A percentile compares a stretch with the other conserved stretches of the same genome.
phyloP scores from a whole-genome alignment of 106 monocot species.

The Triglochin maritima region DNA sequence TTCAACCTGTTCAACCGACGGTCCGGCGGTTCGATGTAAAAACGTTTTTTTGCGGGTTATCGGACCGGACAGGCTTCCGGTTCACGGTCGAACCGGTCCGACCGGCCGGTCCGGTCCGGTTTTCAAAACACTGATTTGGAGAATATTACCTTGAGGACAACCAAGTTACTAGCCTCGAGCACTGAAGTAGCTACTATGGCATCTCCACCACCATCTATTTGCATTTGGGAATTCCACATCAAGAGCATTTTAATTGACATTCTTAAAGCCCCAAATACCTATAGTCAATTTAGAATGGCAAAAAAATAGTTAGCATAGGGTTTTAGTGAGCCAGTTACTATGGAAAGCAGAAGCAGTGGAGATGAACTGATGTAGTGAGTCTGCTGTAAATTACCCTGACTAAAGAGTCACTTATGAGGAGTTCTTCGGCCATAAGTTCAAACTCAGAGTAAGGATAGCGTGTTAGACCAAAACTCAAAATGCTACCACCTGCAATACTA shows the following conservation, averaged over 20 bases:
- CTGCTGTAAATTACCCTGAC: slow-evolving; percentile 49
- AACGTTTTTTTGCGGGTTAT: no score
- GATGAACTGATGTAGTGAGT: not conserved
- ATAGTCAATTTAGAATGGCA: slow-evolving; percentile 9
- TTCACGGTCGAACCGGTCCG: no score
- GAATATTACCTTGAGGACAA: slow-evolving; percentile 69
- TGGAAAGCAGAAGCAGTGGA: not conserved
- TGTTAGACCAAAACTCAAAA: slow-evolving; percentile 78
- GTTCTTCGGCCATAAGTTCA: slow-evolving; percentile 98
- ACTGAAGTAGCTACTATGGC: slow-evolving; percentile 71
- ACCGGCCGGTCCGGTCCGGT: no score
- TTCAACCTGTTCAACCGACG: no score
- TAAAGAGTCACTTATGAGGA: slow-evolving; percentile 92
- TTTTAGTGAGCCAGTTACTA: not conserved
- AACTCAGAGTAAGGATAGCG: slow-evolving; percentile 93
- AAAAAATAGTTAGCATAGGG: not conserved
- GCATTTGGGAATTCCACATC: slow-evolving; percentile 96
- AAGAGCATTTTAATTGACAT: slow-evolving; percentile 98
- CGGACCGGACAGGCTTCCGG: no score
- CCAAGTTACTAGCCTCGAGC: slow-evolving; percentile 94
- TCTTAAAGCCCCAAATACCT: slow-evolving; percentile 90
- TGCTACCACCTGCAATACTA: slow-evolving; percentile 50
- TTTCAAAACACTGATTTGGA: no score
- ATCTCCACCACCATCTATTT: slow-evolving; percentile 83
- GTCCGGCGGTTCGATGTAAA: no score